A percentile compares a stretch with the other conserved stretches of the same genome.
Conservation (phyloP, 495 filamentous ascomycete genomes). For the Bacidia gigantensis region DNA sequence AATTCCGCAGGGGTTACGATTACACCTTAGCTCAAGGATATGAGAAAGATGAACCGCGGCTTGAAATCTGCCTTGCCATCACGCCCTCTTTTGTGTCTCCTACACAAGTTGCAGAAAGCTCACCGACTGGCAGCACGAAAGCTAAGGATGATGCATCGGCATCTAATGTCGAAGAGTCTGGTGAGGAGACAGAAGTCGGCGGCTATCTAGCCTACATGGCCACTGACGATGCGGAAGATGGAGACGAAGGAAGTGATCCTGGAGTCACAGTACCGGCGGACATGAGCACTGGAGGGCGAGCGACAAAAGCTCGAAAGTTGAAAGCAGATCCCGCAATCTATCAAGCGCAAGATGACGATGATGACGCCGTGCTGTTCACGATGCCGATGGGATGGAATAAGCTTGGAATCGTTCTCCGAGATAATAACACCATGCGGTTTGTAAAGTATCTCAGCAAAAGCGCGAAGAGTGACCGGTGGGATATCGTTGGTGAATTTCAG, state of each 20-base stretch:
- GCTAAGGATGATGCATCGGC: conserved; percentile 15
- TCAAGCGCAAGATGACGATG: conserved; percentile 54
- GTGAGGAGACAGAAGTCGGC: conserved; percentile 48
- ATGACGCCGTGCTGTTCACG: conserved; percentile 84
- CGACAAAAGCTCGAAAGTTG: conserved; percentile 19
- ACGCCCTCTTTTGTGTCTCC: conserved; percentile 59
- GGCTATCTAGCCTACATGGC: conserved; percentile 92
- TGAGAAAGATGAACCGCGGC: conserved; percentile 55
- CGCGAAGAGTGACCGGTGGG: conserved; percentile 86
- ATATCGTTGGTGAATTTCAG: conserved; percentile 54
- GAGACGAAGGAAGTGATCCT: conserved; percentile 18
- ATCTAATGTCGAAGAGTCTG: conserved; percentile 18
- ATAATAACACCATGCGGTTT: conserved; percentile 74
- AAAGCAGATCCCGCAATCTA: conserved; percentile 72
- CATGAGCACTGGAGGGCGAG: conserved; percentile 13
- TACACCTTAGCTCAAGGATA: conserved; percentile 85
- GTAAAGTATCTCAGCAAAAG: conserved; percentile 84
- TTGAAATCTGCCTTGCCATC: conserved; percentile 77
- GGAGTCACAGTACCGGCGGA: conserved; percentile 14
- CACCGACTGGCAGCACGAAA: conserved; percentile 37
- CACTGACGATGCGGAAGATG: conserved; percentile 59
- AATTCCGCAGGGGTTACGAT: conserved; percentile 76
- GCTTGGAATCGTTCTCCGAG: conserved; percentile 75
- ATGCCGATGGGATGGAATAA: conserved; percentile 82
- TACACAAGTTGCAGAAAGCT: conserved; percentile 47